Evolutionary conservation across 2,329 filamentous ascomycete species (phyloP), one percentile per base, ranked within the genome.

Genomic region (Remersonia thermophila): DNA sequence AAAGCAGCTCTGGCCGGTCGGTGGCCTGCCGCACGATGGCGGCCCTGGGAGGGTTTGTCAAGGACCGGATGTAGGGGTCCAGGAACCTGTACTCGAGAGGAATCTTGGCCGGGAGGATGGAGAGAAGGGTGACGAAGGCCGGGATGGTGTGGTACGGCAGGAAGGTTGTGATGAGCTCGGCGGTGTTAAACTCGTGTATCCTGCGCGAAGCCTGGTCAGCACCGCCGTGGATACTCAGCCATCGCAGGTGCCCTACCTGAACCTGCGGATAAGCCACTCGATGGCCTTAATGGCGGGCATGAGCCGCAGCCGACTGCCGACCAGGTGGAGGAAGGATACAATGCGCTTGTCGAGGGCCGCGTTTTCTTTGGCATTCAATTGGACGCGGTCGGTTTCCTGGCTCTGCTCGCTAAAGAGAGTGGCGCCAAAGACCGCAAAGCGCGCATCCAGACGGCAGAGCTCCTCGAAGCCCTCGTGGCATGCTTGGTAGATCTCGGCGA

Each of bases 381-480:
- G 80, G 15, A 76, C 80, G 36, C 91, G 75, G 56, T 98, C 91
- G 54, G 94, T 80, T 43, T 74, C 71, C 56, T 86, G 87, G 61
- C 89, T 95, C 63, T 94, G 83, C 51, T 91, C 83, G 64, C 83
- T 93, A 69, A 96, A 99, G 38, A 99, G 69, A 36, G 77, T 87
- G 39, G 71, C 67, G 42, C 74, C 71, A 54, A 89, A 98, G 26
- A 70, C 66, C 11, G 69, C 54, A 52, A 95, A 96, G 40, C 86
- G 76, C 16, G 67, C 58, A 56, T 99, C 93, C 36, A 98, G 69
- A 47, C 78, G 75, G 59, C 91, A 96, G 40, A 98, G 67, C 53
- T 98, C 91, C 45, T 86, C 77, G 53, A 89, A 98, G 2, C 87
- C 91, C 52, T 93, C 83, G 47, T 77, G 68, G 55, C 89, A 96